Base-by-base conservation (phyloP, 345 rosid genomes). In the Clausena lansium region DNA sequence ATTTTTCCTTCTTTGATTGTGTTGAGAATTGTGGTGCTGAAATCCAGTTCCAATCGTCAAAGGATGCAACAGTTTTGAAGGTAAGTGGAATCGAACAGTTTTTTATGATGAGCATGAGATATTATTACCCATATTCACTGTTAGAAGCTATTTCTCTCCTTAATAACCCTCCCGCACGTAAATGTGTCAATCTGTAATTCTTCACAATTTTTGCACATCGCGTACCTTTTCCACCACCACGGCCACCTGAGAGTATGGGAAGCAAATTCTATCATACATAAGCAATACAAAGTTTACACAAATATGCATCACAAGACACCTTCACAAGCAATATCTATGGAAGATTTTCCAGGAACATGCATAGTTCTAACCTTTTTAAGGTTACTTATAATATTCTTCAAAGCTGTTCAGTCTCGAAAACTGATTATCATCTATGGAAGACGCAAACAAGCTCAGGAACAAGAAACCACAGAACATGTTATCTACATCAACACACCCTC, bases 211-310 rank as follows among this genome's bases (percentile, higher is more conserved):
- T 91, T 35, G 82, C 85, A 78, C 97, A 90, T 28, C 91, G 98
- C 8, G 97, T 92, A 39, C 98, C 98, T 86, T 93, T 94, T 54
- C 97, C 97, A 85, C 98, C 91, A 65, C 97, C 96, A 73, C 94
- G 92, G 70, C 96, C 96, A 78, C 96, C 94, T 90, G 63, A 55
- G 66, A 71, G 57, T 64, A 15, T 61, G 60, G 62, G 54, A n/a
- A 58, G 57, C 32, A 67, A 36, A 24, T 52, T 33, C 22, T 41
- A 67, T 27, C 58, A 67, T 45, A 78, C 15, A 60, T 9, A 63
- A n/a, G 52, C 67, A 68, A n/a, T 9, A 24, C 22, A 74, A 62
- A 41, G 30, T 62, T 60, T 25, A n/a, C 19, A 73, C 14, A 33
- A 7, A 35, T 1, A 68, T 47, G 66, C 58, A 67, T 20, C 15